Conservation (phyloP, 768 basidiomycete genomes). For the Xerocomellus chrysenteron region DNA sequence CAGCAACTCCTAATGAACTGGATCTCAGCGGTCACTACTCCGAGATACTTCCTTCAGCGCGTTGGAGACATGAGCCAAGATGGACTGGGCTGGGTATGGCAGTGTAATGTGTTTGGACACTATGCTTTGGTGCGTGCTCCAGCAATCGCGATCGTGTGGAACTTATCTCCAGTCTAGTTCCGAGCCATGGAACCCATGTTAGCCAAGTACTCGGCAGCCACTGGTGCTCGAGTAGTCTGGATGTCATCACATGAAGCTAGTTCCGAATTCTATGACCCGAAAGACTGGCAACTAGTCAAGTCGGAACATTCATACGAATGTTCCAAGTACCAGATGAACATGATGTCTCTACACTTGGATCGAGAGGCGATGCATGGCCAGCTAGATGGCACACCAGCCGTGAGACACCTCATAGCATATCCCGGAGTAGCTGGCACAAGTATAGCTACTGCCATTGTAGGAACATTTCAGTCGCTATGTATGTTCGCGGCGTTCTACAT, state of each 20-base stretch:
- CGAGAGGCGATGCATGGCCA: constrained; percentile 35
- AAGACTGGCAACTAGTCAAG: constrained; percentile 71
- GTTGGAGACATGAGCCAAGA: constrained; percentile 61
- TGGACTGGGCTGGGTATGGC: constrained; percentile 79
- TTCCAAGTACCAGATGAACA: constrained; percentile 76
- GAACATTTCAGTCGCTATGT: constrained; percentile 43
- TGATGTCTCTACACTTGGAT: constrained; percentile 59
- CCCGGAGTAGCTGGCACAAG: constrained; percentile 72
- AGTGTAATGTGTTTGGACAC: constrained; percentile 82
- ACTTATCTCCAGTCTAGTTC: constrained; percentile 45
- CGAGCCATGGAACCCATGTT: constrained; percentile 59
- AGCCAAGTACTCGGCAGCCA: constrained; percentile 39
- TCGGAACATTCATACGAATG: constrained; percentile 65
- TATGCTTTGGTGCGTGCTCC: constrained; percentile 62
- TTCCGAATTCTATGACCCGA: constrained; percentile 51
- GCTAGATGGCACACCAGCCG: constrained; percentile 8
- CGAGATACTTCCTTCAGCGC: constrained; percentile 56
- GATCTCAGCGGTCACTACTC: constrained; percentile 49
- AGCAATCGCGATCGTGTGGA: not conserved
- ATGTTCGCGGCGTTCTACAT: constrained; percentile 63
- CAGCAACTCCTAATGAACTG: constrained; percentile 48
- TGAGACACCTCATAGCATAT: constrained; percentile 59
- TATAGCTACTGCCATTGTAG: constrained; percentile 49
- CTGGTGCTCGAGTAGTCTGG: constrained; percentile 70
- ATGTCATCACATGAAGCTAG: constrained; percentile 69